Evolutionary conservation across 2,329 filamentous ascomycete genomes (phyloP), one percentile per base, ranked within the genome.

Genomic region (Pestalotiopsis sp.): DNA sequence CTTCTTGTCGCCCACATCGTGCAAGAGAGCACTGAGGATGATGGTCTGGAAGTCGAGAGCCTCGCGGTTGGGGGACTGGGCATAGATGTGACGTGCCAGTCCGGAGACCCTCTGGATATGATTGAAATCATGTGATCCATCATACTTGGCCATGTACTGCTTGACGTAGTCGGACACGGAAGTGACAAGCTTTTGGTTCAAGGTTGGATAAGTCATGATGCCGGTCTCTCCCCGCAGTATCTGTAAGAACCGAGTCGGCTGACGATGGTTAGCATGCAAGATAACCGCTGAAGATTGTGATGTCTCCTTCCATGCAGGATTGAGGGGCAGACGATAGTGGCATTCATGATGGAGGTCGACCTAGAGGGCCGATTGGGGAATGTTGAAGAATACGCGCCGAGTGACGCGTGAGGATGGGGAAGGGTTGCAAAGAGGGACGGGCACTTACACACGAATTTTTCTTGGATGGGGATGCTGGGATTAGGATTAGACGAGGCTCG

Each of bases 1-100:
- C 81, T 97, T 97, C 79, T 87, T 90, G 81, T 97, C 95, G 70
- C 93, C 93, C 20, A 97, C 91, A 75, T 97, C 95, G 81, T 97
- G 95, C n/a, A 95, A 86, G 4, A 95, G 85, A 1, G 92, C 93
- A 1, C 89, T 84, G 31, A 97, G 89, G 36, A 88, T 88, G 71
- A 96, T 84, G 31, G 90, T 79, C 12, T 84, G 81, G 3, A 81
- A 81, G 77, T 93, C 85, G 38, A 82, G 76, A 20, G 75, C 59
- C 52, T 72, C 68, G 4, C 57, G 59, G 13, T 73, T 67, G 52
- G 76, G 70, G 6, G 78, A 73, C 55, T 80, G 78, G 63, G 83
- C 76, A 68, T 92, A 85, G 71, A 94, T 91, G 72, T 87, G 82
- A 60, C 88, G 88, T 6, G 94, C 88, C 45, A 96, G 87, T n/a